Conservation (phyloP, 176 grass and related monocot species). For the Cocos nucifera region DNA sequence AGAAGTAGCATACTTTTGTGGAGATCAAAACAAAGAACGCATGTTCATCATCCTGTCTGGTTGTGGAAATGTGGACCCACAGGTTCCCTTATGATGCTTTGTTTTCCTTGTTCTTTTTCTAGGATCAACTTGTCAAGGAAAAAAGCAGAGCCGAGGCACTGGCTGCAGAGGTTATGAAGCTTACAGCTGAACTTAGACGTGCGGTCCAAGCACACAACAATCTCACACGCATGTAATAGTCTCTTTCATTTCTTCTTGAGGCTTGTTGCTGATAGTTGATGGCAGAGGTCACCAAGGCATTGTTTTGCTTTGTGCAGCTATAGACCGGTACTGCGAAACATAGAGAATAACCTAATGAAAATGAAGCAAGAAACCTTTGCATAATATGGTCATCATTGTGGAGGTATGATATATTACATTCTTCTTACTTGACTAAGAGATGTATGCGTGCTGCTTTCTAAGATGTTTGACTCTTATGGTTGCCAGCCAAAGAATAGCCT, state of each 20-base stretch:
- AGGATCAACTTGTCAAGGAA: conserved; percentile 80
- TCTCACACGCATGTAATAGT: conserved; percentile 60
- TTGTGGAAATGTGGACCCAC: too few species aligned
- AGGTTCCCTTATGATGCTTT: too few species aligned
- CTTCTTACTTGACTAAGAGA: too few species aligned
- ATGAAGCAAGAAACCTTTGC: conserved; percentile 94
- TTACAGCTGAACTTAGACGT: conserved; percentile 71
- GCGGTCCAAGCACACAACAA: conserved; percentile 60
- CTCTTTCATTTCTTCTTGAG: not conserved
- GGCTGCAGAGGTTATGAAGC: conserved; percentile 71
- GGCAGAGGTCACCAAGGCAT: not conserved
- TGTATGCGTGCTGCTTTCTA: too few species aligned
- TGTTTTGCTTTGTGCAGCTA: conserved; percentile 47
- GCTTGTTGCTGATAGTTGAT: not conserved
- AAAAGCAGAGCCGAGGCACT: conserved; percentile 53
- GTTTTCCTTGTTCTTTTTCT: not conserved
- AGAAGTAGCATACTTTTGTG: too few species aligned
- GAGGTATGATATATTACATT: not conserved
- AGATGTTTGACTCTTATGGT: too few species aligned
- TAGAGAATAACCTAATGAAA: conserved; percentile 80
- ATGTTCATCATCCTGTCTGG: too few species aligned
- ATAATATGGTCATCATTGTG: conserved; percentile 35
- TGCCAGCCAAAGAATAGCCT: too few species aligned
- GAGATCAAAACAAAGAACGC: too few species aligned
- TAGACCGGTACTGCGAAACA: conserved; percentile 65